Conservation (phyloP, 169 alveolate genomes). For the Plasmodium billcollinsi region DNA sequence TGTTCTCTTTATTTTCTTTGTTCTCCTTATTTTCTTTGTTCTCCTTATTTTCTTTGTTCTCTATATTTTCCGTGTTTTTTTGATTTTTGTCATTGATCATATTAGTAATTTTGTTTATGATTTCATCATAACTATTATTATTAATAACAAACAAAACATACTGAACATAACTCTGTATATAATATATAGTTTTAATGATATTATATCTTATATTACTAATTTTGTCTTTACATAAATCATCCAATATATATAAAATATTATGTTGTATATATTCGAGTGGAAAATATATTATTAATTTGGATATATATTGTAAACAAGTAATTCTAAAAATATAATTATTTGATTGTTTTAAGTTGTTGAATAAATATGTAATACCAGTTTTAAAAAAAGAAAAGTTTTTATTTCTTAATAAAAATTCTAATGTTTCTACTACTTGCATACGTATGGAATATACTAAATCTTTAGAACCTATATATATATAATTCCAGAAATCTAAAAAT, state of each 20-base stretch:
- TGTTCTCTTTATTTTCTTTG: no score
- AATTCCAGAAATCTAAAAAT: slow-evolving; percentile 54
- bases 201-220: slow-evolving; percentile 70
- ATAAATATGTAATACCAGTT: slow-evolving; percentile 42
- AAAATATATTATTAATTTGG: slow-evolving; percentile 53
- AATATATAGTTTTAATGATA: slow-evolving; percentile 54
- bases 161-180: slow-evolving; percentile 41
- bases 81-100: slow-evolving; percentile 27
- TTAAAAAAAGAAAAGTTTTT: slow-evolving; percentile 60
- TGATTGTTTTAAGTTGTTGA: slow-evolving; percentile 69
- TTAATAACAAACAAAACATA: slow-evolving; percentile 38
- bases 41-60: background rate
- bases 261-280: slow-evolving; percentile 65
- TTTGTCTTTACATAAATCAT: slow-evolving; percentile 41
- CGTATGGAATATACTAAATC: slow-evolving; percentile 62
- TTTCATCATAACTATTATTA: slow-evolving; percentile 40
- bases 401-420: slow-evolving; percentile 60
- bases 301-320: slow-evolving; percentile 70
- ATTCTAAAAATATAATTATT: slow-evolving; percentile 47
- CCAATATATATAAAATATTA: slow-evolving; percentile 24
- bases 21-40: no score
- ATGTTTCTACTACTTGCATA: slow-evolving; percentile 46
- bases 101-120: slow-evolving; percentile 22
- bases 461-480: slow-evolving; percentile 62
- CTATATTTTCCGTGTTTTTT: slow-evolving; percentile 11